Conservation (phyloP, 257 asterid genomes). For the Anisodus tanguticus region DNA sequence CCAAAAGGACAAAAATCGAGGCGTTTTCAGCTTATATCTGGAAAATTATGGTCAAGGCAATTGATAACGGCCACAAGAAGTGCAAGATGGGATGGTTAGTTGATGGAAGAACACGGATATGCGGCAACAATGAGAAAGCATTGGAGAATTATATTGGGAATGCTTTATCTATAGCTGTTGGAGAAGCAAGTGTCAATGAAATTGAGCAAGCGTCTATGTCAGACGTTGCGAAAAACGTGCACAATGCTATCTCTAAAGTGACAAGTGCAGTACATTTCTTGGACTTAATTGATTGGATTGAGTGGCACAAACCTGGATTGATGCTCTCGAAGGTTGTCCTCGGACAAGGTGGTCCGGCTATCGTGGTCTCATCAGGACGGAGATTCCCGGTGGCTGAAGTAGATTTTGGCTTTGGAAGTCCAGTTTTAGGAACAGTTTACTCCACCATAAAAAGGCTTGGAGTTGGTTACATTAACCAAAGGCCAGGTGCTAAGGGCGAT, state of each 20-base stretch:
- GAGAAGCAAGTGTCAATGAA: slow-evolving; percentile 36
- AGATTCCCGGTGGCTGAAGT: slow-evolving; percentile 61
- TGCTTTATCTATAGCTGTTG: slow-evolving; percentile 46
- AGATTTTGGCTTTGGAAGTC: slow-evolving; percentile 69
- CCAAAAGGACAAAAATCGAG: slow-evolving; percentile 57
- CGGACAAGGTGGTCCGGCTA: slow-evolving; percentile 50
- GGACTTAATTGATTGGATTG: slow-evolving; percentile 62
- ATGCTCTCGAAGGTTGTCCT: slow-evolving; percentile 57
- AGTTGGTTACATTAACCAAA: slow-evolving; percentile 68
- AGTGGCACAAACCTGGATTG: slow-evolving; percentile 61
- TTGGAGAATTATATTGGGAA: slow-evolving; percentile 58
- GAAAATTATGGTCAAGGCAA: slow-evolving; percentile 54
- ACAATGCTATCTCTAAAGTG: slow-evolving; percentile 43
- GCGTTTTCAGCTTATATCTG: slow-evolving; percentile 61
- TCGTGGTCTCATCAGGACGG: slow-evolving; percentile 60
- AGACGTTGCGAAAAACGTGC: slow-evolving; percentile 41
- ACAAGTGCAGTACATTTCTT: slow-evolving; percentile 56
- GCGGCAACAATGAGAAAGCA: slow-evolving; percentile 21
- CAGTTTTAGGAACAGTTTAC: slow-evolving; percentile 57
- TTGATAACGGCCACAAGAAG: slow-evolving; percentile 33
- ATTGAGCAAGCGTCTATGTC: slow-evolving; percentile 43
- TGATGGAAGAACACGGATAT: slow-evolving; percentile 53
- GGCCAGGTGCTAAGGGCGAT: slow-evolving; percentile 49
- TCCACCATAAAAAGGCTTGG: slow-evolving; percentile 61
- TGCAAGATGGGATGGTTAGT: slow-evolving; percentile 70